Conservation (phyloP, 2,329 filamentous ascomycete species). For the Aspergillus sp. region DNA sequence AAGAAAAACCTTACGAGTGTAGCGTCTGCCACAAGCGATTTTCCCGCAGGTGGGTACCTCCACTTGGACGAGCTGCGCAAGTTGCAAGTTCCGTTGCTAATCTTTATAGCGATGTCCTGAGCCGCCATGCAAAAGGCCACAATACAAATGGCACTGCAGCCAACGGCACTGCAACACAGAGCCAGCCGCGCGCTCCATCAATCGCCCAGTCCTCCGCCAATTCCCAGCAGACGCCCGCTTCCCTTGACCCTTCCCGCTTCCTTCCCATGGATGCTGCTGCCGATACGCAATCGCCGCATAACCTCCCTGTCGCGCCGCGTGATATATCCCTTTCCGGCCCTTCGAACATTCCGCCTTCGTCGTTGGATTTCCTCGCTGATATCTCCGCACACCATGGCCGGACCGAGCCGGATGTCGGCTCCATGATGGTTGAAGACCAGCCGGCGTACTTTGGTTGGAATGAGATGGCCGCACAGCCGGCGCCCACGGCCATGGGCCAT, state of each 20-base stretch:
- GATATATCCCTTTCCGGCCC: constrained; percentile 30
- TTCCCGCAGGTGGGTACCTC: constrained; percentile 49
- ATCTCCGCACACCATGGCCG: constrained; percentile 36
- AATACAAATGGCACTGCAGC: constrained; percentile 27
- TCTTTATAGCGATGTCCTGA: constrained; percentile 47
- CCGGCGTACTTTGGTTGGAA: constrained; percentile 34
- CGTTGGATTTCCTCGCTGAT: constrained; percentile 42
- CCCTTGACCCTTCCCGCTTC: constrained; percentile 18
- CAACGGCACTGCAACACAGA: constrained; percentile 24
- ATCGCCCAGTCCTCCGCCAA: constrained; percentile 23
- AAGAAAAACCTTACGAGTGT: constrained; percentile 56
- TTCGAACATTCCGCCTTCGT: constrained; percentile 31
- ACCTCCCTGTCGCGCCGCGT: constrained; percentile 20
- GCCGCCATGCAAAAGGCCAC: constrained; percentile 54
- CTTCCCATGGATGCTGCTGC: constrained; percentile 13
- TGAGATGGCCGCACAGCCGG: constrained; percentile 20
- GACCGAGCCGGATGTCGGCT: constrained; percentile 26
- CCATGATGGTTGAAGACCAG: constrained; percentile 30
- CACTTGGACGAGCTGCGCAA: neutral
- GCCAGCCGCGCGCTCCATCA: constrained; percentile 30
- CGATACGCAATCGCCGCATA: constrained; percentile 17
- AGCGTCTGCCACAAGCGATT: constrained; percentile 56
- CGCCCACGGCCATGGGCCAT: neutral
- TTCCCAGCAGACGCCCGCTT: constrained; percentile 25
- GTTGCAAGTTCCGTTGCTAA: constrained; percentile 14